Evolutionary conservation across 1,284 basidiomycete genomes (phyloP).

Genomic region (Pholiota adiposa): DNA sequence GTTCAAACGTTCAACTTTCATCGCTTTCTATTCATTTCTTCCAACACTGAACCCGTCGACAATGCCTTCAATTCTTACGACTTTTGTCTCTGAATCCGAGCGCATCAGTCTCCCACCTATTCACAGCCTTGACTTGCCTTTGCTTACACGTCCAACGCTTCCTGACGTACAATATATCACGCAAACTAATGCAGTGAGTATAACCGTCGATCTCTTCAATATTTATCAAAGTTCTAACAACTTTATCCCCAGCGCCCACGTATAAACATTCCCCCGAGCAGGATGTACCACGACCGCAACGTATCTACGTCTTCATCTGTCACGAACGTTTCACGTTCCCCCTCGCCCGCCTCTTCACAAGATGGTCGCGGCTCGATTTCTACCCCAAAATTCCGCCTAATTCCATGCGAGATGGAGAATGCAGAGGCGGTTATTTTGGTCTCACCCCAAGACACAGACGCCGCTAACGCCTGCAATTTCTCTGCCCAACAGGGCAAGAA

Average conservation of each 20-base stretch:
- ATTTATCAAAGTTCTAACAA: conserved; percentile 2
- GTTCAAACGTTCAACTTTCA: conserved; percentile 4
- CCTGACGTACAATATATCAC: conserved; percentile 34
- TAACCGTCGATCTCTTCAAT: conserved; percentile 13
- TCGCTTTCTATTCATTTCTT: conserved; percentile 11
- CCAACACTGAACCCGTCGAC: conserved; percentile 1
- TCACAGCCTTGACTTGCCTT: conserved; percentile 52
- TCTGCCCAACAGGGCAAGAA: conserved; percentile 9
- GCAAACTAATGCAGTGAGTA: conserved; percentile 35
- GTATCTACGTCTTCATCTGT: conserved; percentile 35
- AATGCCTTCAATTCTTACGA: conserved; percentile 38
- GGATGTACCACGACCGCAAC: conserved; percentile 25
- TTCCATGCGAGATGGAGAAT: conserved; percentile 50
- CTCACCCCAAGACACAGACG: conserved; percentile 32
- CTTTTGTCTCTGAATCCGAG: conserved; percentile 28
- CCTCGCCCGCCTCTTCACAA: conserved; percentile 33
- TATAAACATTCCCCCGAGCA: background rate
- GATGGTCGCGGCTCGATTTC: conserved; percentile 14
- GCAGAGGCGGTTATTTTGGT: conserved; percentile 60
- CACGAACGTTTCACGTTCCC: conserved; percentile 24
- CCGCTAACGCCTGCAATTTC: conserved; percentile 14
- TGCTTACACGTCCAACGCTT: conserved; percentile 26
- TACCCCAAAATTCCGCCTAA: conserved; percentile 45
- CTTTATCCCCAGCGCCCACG: background rate
- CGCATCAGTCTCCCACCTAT: conserved; percentile 65